phyloP scores from a whole-genome alignment of 352 stramenopile species.

The Phytophthora chlamydospora region DNA sequence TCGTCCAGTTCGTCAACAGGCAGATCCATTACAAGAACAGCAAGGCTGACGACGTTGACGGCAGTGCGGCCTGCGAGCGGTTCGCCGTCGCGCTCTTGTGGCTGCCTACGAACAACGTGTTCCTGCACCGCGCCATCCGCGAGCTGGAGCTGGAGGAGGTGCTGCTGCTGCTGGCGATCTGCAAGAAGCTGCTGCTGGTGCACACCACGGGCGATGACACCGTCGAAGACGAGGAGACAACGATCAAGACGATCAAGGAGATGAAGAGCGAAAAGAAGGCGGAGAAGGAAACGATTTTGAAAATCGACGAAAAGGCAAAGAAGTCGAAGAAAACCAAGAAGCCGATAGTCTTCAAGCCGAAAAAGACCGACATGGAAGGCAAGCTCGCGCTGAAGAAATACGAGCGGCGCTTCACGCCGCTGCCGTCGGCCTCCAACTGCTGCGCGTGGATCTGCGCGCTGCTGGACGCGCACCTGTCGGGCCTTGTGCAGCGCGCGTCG shows the following conservation, averaged over 20 bases:
- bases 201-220: constrained; percentile 37
- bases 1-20: constrained; percentile 42
- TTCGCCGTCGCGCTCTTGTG: constrained; percentile 62
- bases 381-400: constrained; percentile 24
- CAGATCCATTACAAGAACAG: constrained; percentile 28
- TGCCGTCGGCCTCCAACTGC: constrained; percentile 54
- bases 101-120: constrained; percentile 73
- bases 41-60: constrained; percentile 16
- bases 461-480: constrained; percentile 73
- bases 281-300: no score
- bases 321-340: constrained; percentile 25
- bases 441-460: constrained; percentile 77
- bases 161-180: constrained; percentile 67
- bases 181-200: constrained; percentile 72
- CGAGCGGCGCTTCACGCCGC: constrained; percentile 38
- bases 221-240: constrained; percentile 11
- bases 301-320: no score
- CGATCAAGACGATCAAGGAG: constrained; percentile 13
- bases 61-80: constrained; percentile 44
- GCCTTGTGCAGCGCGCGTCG: constrained; percentile 66
- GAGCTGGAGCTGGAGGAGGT: constrained; percentile 74
- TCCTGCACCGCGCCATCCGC: constrained; percentile 79
- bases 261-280: no score
- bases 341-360: constrained; percentile 11
- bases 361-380: constrained; percentile 20